A percentile compares a stretch with the other conserved stretches of the same genome.
Conservation (phyloP, 208 protist species). For the Histomonas meleagridis region DNA sequence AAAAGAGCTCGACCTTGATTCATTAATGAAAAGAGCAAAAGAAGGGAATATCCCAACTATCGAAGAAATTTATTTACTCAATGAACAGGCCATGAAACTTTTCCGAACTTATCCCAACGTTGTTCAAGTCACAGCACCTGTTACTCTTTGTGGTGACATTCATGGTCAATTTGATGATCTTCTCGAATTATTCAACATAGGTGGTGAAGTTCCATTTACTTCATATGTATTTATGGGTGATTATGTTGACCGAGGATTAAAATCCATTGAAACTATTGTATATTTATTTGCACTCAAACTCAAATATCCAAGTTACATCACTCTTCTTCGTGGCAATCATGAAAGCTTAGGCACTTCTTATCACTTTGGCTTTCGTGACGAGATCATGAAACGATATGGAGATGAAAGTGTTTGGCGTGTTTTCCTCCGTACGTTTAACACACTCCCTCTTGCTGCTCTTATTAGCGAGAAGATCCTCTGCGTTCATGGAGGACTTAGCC, state of each 20-base stretch:
- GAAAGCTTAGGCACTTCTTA: conserved; percentile 44
- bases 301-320: conserved; percentile 44
- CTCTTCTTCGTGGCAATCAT: conserved; percentile 49
- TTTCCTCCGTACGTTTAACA: conserved; percentile 67
- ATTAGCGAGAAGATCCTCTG: conserved; percentile 70
- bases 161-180: conserved; percentile 2
- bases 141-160: conserved; percentile 5
- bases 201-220: not conserved
- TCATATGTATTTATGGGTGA: conserved; percentile 41
- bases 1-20: no score
- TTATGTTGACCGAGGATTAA: conserved; percentile 49
- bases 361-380: conserved; percentile 45
- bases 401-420: conserved; percentile 40
- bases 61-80: not conserved
- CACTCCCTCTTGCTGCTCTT: conserved; percentile 69
- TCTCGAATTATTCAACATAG: not conserved
- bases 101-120: not conserved
- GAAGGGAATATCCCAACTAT: not conserved
- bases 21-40: no score
- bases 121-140: not conserved
- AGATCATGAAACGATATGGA: conserved; percentile 47
- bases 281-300: conserved; percentile 43
- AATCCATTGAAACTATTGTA: conserved; percentile 44
- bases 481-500: conserved; percentile 73
- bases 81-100: not conserved